Evolutionary conservation across 2,329 filamentous ascomycete species (phyloP), one percentile per base, ranked within the genome.

Genomic region (Bimuria novae-zelandiae): DNA sequence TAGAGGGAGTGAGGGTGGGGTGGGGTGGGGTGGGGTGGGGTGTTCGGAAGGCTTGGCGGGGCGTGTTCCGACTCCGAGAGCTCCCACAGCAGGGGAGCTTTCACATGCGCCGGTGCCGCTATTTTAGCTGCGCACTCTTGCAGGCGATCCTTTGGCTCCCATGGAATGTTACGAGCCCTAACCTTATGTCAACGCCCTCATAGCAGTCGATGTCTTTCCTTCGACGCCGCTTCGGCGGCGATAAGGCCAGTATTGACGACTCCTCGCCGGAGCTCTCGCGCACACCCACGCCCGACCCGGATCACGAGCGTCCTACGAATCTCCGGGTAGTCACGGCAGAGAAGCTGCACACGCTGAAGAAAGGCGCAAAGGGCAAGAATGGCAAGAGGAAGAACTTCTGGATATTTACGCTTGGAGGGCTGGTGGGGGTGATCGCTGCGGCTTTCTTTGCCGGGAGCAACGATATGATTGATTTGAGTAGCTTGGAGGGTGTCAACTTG

Each of bases 351-450:
- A 79, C 79, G 56, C 74, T 83, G 56, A 69, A 78, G 53, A 68
- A 66, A 16, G 43, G 44, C 10, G 16, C 41, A 3, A 74, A 76
- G 59, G 62, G 75, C 16, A 73, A 69, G 36, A 65, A 69, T 49
- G 76, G 67, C 50, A 95, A 93, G 76, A 84, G 90, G 62, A 85
- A 87, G 57, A 89, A 85, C 73, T 87, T 87, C 2, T 85, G 95
- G 67, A 89, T 97, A 23, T 97, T 99, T 74, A 78, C 88, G 8
- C 80, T 99, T 17, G 94, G 94, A 27, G 90, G 92, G 35, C 68
- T 99, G n/a, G 93, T 94, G 64, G 94, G 94, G 11, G 83, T 99
- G 51, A 77, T 96, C n/a, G 82, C 88, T 2, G 94, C 94, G 1
- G 88, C 92, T 25, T 92, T 96, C 74, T 94, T 99, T 64, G 93